phyloP scores from a whole-genome alignment of 768 basidiomycete species.

The Phaeotremella skinneri region DNA sequence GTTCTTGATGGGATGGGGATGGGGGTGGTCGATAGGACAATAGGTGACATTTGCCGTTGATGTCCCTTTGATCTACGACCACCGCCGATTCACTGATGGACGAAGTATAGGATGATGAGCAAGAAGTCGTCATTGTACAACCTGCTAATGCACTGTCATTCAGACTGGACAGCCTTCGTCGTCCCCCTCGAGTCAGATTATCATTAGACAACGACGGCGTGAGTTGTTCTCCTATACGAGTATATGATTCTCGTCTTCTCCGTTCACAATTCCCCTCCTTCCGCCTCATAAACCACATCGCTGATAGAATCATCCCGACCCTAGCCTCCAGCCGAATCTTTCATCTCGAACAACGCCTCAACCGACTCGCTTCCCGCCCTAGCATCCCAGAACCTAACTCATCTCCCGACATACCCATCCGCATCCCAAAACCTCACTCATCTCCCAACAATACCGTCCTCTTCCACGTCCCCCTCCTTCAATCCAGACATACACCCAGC shows the following conservation, averaged over 20 bases:
- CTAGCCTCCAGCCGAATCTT: slow-evolving; percentile 34
- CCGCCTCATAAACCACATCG: background rate
- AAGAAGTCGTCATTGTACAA: too few species aligned
- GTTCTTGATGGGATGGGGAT: too few species aligned
- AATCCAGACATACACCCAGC: too few species aligned
- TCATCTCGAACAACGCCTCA: slow-evolving; percentile 40
- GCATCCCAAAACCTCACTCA: background rate
- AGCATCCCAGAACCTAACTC: slow-evolving; percentile 24
- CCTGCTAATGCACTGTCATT: background rate
- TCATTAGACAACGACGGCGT: slow-evolving; percentile 23
- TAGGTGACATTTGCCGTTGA: too few species aligned
- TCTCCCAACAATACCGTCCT: too few species aligned
- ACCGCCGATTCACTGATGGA: too few species aligned
- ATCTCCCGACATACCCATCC: slow-evolving; percentile 7
- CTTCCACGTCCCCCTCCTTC: too few species aligned
- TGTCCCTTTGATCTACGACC: too few species aligned
- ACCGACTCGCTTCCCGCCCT: slow-evolving; percentile 37
- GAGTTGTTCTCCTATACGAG: slow-evolving; percentile 6
- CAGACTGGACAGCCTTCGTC: slow-evolving; percentile 3
- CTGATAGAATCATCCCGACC: background rate
- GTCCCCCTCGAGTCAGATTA: slow-evolving; percentile 8
- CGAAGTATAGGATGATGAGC: too few species aligned
- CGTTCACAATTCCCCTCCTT: slow-evolving; percentile 5
- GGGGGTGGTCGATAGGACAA: too few species aligned
- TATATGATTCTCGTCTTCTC: background rate